Conservation (phyloP, 306 rosid species). For the Luffa aegyptiaca region DNA sequence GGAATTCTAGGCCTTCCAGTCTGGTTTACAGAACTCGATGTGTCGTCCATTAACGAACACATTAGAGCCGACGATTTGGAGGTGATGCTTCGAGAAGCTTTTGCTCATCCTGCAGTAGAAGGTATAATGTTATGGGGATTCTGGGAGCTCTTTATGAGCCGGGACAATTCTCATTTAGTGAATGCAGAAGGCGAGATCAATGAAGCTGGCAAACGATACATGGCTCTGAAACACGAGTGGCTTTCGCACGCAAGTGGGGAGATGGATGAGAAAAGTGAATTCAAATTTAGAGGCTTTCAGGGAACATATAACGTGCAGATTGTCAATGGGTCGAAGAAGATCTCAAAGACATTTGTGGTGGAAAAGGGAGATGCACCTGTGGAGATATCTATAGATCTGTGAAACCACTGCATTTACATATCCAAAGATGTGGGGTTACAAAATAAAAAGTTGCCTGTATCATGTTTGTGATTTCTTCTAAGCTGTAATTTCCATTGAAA, state of each 20-base stretch:
- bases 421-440: not conserved
- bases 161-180: constrained; percentile 63
- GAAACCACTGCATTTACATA: not conserved
- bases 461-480: not conserved
- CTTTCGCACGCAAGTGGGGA: constrained; percentile 48
- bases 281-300: constrained; percentile 66
- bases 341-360: constrained; percentile 59
- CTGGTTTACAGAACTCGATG: constrained; percentile 91
- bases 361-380: constrained; percentile 60
- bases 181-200: constrained; percentile 81
- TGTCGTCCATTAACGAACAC: constrained; percentile 57
- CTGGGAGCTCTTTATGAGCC: constrained; percentile 84
- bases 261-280: constrained; percentile 42
- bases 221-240: constrained; percentile 72
- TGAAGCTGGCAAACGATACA: constrained; percentile 63
- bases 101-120: constrained; percentile 67
- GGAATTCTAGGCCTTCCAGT: constrained; percentile 70
- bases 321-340: constrained; percentile 26
- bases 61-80: constrained; percentile 80
- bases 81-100: constrained; percentile 67
- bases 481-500: not conserved
- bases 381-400: constrained; percentile 41
- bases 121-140: constrained; percentile 90
- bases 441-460: not conserved
- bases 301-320: constrained; percentile 65